These are phyloP conservation scores for Solanum chacoense DNA, from an alignment of 305 asterid species.

Conservation along the genomic window DNA sequence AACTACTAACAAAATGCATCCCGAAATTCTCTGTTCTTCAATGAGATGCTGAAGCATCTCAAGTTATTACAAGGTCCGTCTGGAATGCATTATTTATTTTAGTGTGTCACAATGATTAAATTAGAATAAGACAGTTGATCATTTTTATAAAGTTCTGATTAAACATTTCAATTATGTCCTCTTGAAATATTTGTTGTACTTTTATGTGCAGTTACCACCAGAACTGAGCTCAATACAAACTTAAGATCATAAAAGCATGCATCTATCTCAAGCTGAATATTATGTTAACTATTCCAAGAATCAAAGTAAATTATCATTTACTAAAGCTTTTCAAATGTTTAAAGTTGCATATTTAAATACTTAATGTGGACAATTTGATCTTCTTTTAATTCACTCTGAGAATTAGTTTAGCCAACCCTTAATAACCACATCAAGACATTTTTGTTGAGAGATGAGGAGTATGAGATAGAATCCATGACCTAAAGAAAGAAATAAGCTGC, in stretches of 20 bases:
- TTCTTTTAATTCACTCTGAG: background rate
- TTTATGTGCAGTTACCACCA: background rate
- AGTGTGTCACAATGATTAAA: background rate
- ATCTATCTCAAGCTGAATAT: background rate
- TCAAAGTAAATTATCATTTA: background rate
- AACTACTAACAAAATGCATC: background rate
- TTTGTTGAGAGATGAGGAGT: background rate
- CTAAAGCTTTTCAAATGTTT: background rate
- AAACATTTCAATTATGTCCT: background rate
- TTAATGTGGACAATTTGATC: background rate
- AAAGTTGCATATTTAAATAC: background rate
- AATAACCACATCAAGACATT: conserved; percentile 2
- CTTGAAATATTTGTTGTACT: background rate
- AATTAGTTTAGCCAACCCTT: background rate
- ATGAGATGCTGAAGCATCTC: background rate
- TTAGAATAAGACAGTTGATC: background rate
- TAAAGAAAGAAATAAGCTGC: background rate
- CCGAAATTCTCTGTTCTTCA: background rate
- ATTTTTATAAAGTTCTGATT: background rate
- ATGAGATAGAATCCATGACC: background rate
- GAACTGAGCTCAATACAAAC: background rate
- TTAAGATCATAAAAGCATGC: background rate
- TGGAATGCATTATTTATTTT: background rate
- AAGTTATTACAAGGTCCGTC: background rate
- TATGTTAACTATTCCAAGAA: background rate